Evolutionary conservation across 2,329 filamentous ascomycete species (phyloP).

Genomic region (Pseudocercospora vitis): DNA sequence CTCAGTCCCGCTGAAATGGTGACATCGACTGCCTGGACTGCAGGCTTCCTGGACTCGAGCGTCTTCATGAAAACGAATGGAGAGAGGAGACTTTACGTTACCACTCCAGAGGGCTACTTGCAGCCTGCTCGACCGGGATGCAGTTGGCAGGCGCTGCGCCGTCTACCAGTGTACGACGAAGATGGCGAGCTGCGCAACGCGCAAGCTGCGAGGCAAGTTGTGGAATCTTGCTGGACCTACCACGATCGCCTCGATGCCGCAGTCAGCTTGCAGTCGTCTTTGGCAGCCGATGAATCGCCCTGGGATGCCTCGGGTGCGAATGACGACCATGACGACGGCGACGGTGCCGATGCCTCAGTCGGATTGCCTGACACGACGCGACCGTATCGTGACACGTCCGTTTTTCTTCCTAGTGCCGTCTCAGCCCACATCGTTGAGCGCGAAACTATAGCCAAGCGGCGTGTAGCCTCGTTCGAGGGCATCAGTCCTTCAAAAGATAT

Average conservation of each 20-base stretch:
- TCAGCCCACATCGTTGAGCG: slow-evolving; percentile 20
- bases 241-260: slow-evolving; percentile 61
- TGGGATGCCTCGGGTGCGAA: slow-evolving; percentile 15
- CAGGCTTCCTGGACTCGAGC: slow-evolving; percentile 66
- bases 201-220: slow-evolving; percentile 47
- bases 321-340: slow-evolving; percentile 10
- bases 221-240: slow-evolving; percentile 62
- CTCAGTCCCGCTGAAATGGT: slow-evolving; percentile 70
- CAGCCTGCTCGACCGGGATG: slow-evolving; percentile 63
- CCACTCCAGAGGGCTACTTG: slow-evolving; percentile 71
- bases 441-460: slow-evolving; percentile 31
- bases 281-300: slow-evolving; percentile 39
- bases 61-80: slow-evolving; percentile 70
- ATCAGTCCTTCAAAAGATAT: slow-evolving; percentile 33
- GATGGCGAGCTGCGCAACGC: slow-evolving; percentile 60
- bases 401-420: slow-evolving; percentile 32
- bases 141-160: slow-evolving; percentile 70
- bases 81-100: slow-evolving; percentile 67
- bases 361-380: slow-evolving; percentile 14
- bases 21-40: slow-evolving; percentile 69
- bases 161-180: slow-evolving; percentile 52
- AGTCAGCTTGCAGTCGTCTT: slow-evolving; percentile 51
- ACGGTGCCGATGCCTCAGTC: slow-evolving; percentile 14
- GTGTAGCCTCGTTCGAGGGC: slow-evolving; percentile 36
- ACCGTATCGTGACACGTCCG: slow-evolving; percentile 20